Conservation (phyloP, 352 stramenopile species). For the Globisporangium rhizosaccharum region DNA sequence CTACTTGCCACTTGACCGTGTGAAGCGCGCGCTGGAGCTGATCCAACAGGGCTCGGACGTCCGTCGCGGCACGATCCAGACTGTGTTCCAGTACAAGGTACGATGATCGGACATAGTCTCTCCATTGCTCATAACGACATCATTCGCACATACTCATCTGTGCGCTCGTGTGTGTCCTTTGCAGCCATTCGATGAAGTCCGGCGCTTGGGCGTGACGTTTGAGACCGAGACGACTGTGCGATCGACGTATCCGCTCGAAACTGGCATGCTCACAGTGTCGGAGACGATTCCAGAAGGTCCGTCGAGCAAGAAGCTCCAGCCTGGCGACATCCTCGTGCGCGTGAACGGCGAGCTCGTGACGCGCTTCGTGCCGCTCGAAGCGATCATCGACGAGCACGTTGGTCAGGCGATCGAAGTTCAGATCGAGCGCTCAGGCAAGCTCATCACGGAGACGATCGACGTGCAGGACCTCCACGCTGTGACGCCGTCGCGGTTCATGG, state of each 20-base stretch:
- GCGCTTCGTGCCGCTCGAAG: slow-evolving; percentile 84
- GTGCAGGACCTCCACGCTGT: slow-evolving; percentile 85
- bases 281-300: slow-evolving; percentile 81
- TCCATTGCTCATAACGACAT: not conserved
- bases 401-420: slow-evolving; percentile 66
- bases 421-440: slow-evolving; percentile 72
- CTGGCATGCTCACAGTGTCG: slow-evolving; percentile 88
- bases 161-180: not conserved
- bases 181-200: slow-evolving; percentile 87
- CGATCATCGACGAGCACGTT: slow-evolving; percentile 75
- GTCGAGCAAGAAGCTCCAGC: slow-evolving; percentile 72
- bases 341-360: slow-evolving; percentile 81
- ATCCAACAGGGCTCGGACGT: slow-evolving; percentile 68
- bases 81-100: slow-evolving; percentile 86
- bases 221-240: slow-evolving; percentile 78
- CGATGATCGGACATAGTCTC: not conserved
- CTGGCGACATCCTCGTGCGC: slow-evolving; percentile 86
- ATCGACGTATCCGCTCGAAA: slow-evolving; percentile 73
- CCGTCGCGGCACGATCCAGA: slow-evolving; percentile 83
- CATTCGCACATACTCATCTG: not conserved
- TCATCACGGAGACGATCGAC: slow-evolving; percentile 50
- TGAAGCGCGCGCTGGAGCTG: slow-evolving; percentile 83
- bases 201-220: slow-evolving; percentile 68
- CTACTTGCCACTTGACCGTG: slow-evolving; percentile 87
- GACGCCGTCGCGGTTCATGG: slow-evolving; percentile 81